Conservation (phyloP, 2,329 filamentous ascomycete species). For the Aspergillus fumigatus region DNA sequence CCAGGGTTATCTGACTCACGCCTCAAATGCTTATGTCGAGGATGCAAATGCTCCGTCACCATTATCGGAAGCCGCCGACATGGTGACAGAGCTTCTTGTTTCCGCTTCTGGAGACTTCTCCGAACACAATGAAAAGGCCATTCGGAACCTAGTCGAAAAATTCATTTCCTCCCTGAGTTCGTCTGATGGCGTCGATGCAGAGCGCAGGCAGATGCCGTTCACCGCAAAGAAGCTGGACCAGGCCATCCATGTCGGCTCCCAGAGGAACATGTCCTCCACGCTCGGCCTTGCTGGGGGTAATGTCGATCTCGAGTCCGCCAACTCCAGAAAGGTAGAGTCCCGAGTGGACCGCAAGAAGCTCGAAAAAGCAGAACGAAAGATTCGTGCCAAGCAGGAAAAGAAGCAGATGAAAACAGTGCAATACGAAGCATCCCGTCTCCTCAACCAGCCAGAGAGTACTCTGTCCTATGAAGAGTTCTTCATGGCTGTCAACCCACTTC, state of each 20-base stretch:
- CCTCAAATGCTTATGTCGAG: slow-evolving; percentile 73
- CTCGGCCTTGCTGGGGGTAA: slow-evolving; percentile 76
- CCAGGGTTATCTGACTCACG: slow-evolving; percentile 84
- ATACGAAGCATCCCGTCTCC: slow-evolving; percentile 88
- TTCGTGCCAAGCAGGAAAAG: slow-evolving; percentile 96
- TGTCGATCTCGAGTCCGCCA: slow-evolving; percentile 92
- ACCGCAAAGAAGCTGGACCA: slow-evolving; percentile 84
- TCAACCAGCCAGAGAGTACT: slow-evolving; percentile 74
- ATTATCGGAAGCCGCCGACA: slow-evolving; percentile 74
- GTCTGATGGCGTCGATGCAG: slow-evolving; percentile 63
- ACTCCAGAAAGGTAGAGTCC: slow-evolving; percentile 89
- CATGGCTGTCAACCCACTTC: slow-evolving; percentile 97
- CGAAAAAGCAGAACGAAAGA: slow-evolving; percentile 96
- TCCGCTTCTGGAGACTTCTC: slow-evolving; percentile 87
- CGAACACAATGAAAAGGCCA: slow-evolving; percentile 66
- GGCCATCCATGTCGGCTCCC: slow-evolving; percentile 87
- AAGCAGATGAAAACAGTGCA: slow-evolving; percentile 98
- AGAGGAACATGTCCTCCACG: slow-evolving; percentile 94
- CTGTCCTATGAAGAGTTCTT: slow-evolving; percentile 99
- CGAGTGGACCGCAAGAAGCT: slow-evolving; percentile 98
- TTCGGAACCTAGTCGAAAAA: slow-evolving; percentile 79
- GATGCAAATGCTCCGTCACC: slow-evolving; percentile 69
- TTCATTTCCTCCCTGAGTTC: slow-evolving; percentile 80
- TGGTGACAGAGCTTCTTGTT: slow-evolving; percentile 81
- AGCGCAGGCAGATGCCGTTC: slow-evolving; percentile 66